Evolutionary conservation across 371 early-diverging fungal genomes (phyloP), one percentile per base, ranked within the genome.

Genomic region (Mortierella sp.): DNA sequence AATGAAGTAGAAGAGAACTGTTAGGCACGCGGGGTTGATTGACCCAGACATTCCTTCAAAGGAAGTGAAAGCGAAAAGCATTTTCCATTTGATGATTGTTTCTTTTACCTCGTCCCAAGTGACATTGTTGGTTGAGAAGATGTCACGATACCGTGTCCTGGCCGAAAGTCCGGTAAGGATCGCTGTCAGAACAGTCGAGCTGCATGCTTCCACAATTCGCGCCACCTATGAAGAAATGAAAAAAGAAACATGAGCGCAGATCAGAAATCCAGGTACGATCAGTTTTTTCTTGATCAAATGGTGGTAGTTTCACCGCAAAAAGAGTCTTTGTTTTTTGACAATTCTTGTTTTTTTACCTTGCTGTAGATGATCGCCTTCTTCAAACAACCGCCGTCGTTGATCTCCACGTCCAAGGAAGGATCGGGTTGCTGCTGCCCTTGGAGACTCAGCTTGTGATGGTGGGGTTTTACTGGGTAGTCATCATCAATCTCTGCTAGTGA

Each of bases 131-230:
- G 95, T 86, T 55, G 87, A 84, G 19, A 91, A 87, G 76, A 97
- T 96, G 66, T 89, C 88, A 81, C 94, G 93, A 64, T 95, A 91
- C 44, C 97, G 90, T 44, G 97, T 97, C 82, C 91, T 87, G 44
- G 93, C 87, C 1, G 95, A 88, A 14, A 94, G 67, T 0, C 90
- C 19, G 4, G 93, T 94, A 45, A 94, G 79, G 7, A 86, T 43
- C 11, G 73, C 64, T 2, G 91, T 88, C 22, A 90, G 89, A 26
- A 90, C 68, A 5, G 53, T 39, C 1, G 66, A 66, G n/a, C 40
- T 31, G 37, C 13, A 26, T 13, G 26, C 37, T 10, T 67, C 55
- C 6, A 67, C 40, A 16, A 39, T 29, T 5, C 24, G 66, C 24
- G 37, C 47, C n/a, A 58, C 10, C 67, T 58, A 66, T 4, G 37